Percentiles rank a stretch among this genome's conserved stretches.
phyloP scores from a whole-genome alignment of 129 eudicot species.

The Centrapalus pauciflorus region DNA sequence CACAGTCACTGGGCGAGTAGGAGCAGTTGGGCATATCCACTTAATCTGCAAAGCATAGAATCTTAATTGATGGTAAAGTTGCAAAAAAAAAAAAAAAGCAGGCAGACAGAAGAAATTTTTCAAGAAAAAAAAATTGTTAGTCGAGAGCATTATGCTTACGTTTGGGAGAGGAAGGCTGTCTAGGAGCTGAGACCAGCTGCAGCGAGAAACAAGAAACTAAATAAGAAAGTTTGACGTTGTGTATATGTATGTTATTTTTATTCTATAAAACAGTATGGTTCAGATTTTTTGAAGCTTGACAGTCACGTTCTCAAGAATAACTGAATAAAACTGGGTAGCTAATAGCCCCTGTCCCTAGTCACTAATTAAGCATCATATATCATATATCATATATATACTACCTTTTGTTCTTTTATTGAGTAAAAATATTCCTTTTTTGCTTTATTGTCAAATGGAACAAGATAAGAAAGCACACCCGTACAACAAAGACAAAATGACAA shows the following conservation, averaged over 20 bases:
- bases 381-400: not conserved
- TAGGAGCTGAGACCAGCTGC: slow-evolving; percentile 92
- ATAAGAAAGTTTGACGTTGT: slow-evolving; percentile 16
- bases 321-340: slow-evolving; percentile 16
- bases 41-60: slow-evolving; percentile 50
- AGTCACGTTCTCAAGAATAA: not conserved
- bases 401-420: slow-evolving; percentile 15
- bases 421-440: not conserved
- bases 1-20: slow-evolving; percentile 88
- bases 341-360: slow-evolving; percentile 41
- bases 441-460: slow-evolving; percentile 18
- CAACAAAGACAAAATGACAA: slow-evolving; percentile 11
- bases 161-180: slow-evolving; percentile 90
- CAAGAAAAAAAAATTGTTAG: not conserved
- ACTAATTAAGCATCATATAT: slow-evolving; percentile 17
- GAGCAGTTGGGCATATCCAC: slow-evolving; percentile 99
- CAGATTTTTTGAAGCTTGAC: not conserved
- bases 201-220: slow-evolving; percentile 19
- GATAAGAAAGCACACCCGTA: slow-evolving; percentile 18
- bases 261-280: not conserved
- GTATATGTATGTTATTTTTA: not conserved
- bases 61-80: not conserved
- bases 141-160: slow-evolving; percentile 37
- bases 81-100: not conserved
- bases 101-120: not conserved